Evolutionary conservation across 257 asterid genomes (phyloP), one percentile per base, ranked within the genome.

Genomic region (Marsdenia floribunda): DNA sequence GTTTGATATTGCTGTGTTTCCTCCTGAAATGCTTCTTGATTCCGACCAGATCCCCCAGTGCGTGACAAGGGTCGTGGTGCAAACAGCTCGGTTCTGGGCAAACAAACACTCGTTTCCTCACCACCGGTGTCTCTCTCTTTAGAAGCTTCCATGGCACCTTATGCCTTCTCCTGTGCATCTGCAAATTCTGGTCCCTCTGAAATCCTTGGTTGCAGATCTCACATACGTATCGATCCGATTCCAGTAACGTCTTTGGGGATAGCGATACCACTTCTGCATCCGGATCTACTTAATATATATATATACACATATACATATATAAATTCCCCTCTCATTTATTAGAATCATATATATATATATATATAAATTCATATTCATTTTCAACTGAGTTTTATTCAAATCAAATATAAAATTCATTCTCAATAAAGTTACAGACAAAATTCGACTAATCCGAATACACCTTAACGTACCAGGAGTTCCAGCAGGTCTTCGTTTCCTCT

Each of bases 181-280:
- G 97, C 65, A 93, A 79, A 74, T 93, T 93, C 82, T 93, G 98
- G 78, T 93, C 98, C 1, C 97, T 86, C 70, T 91, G 98, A 77
- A 93, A 93, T 19, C 97, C 97, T 55, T 91, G 96, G 80, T 86
- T 91, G 86, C 98, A 93, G 92, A 93, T 93, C 97, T 93, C 98
- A 40, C 98, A 93, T 15, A 93, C 94, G 78, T 91, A 93, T 70
- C 93, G 85, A 68, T 93, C 96, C 63, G 96, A 93, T 81, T 93
- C 98, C 35, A 93, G 68, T 0, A 93, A 80, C 33, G 98, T 93
- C 71, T 87, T 89, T 0, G 98, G 98, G 0, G 98, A 91, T 0
- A 91, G 87, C 0, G 92, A 88, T 57, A 93, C 96, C 68, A 93
- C 98, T 72, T 93, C 97, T 4, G 97, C 98, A 80, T 91, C 98